Percentiles rank a stretch among this genome's conserved stretches.
These are phyloP conservation scores for Coccomyxa sp. DNA, from an alignment of 139 green algal species.

Conservation along the genomic window DNA sequence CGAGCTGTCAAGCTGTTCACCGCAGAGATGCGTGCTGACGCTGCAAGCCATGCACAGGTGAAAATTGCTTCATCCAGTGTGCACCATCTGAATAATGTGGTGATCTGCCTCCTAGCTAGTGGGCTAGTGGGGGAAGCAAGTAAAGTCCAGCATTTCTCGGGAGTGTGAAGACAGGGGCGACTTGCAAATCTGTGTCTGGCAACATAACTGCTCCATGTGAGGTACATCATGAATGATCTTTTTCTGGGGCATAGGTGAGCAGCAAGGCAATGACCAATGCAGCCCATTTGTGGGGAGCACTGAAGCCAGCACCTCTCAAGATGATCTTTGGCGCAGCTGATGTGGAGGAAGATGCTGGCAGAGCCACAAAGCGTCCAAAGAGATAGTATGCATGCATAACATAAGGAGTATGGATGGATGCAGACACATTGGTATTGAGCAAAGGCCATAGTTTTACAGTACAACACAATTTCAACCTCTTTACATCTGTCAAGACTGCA, in stretches of 20 bases:
- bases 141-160: not conserved
- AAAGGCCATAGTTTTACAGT: no score
- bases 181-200: not conserved
- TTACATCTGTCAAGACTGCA: no score
- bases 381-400: not conserved
- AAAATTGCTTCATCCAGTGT: not conserved
- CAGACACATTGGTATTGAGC: no score
- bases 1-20: constrained; percentile 25
- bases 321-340: constrained; percentile 14
- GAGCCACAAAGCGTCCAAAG: not conserved
- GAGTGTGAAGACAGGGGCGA: not conserved
- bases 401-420: no score
- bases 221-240: not conserved
- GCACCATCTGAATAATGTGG: no score
- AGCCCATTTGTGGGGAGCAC: not conserved
- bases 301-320: not conserved
- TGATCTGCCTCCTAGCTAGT: not conserved
- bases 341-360: not conserved
- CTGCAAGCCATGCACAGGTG: constrained; percentile 12
- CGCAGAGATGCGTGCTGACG: constrained; percentile 6
- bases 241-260: not conserved
- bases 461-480: no score
- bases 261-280: not conserved
- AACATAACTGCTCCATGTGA: no score
- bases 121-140: not conserved